These are phyloP conservation scores for Delphinella strobiligena DNA, from an alignment of 2,329 filamentous ascomycete genomes.

Conservation along the genomic window DNA sequence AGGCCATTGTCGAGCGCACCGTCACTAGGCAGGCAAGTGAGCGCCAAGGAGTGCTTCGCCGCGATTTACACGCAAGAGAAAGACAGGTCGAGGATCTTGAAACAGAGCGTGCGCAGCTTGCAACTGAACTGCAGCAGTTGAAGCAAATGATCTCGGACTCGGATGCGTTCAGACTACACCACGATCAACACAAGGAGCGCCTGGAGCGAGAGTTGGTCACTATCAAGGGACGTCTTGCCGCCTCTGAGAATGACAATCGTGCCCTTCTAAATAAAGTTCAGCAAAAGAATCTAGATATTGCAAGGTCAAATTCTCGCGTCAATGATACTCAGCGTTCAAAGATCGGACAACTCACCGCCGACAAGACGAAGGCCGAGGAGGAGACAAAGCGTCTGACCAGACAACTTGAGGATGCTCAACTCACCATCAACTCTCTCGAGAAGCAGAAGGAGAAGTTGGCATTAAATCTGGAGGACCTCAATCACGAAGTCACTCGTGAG, in stretches of 20 bases:
- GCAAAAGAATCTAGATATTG: conserved; percentile 93
- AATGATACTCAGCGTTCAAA: conserved; percentile 73
- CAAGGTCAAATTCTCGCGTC: conserved; percentile 73
- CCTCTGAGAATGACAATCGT: conserved; percentile 93
- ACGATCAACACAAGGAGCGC: conserved; percentile 89
- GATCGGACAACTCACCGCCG: conserved; percentile 62
- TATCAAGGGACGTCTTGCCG: conserved; percentile 74
- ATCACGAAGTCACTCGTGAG: conserved; percentile 81
- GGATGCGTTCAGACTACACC: conserved; percentile 75
- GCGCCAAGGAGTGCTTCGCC: conserved; percentile 62
- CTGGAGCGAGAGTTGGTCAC: conserved; percentile 84
- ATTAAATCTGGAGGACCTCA: conserved; percentile 78
- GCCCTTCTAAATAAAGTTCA: conserved; percentile 93
- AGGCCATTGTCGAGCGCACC: conserved; percentile 66
- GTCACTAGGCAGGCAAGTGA: conserved; percentile 70
- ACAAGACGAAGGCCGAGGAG: conserved; percentile 74
- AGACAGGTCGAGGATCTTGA: conserved; percentile 69
- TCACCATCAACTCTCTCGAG: conserved; percentile 71
- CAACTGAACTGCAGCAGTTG: conserved; percentile 69
- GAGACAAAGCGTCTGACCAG: conserved; percentile 69
- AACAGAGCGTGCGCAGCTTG: conserved; percentile 62
- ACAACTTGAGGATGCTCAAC: conserved; percentile 74
- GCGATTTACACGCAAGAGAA: conserved; percentile 69
- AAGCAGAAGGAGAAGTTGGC: conserved; percentile 92
- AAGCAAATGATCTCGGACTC: conserved; percentile 81